Base-by-base conservation (phyloP, 495 filamentous ascomycete species). In the Talaromyces ruber region DNA sequence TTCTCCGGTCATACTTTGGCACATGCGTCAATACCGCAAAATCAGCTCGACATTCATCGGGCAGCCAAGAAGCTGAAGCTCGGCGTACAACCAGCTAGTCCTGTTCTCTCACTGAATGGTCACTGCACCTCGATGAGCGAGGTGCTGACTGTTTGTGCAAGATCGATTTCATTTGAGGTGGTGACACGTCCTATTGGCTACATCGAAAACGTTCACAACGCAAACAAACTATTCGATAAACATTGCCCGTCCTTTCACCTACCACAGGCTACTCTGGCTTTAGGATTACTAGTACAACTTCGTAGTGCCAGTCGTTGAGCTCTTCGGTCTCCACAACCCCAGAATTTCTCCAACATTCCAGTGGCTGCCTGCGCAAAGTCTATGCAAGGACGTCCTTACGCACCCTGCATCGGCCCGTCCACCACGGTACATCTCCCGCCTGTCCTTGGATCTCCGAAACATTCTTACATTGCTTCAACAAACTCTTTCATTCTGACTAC, bases 311-410 rank as follows among this genome's bases (percentile, higher is more conserved):
- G 21, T 54, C 26, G 11, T 54, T 11, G 11, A 5, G 22, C 26
- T 54, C 6, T 57, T 34, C 12, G 18, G 12, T 57, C 54, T 4
- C 54, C 54, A 57, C 54, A 29, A 57, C 54, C 54, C 54, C 54
- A 34, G 54, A 54, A 57, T 57, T 24, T 57, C 54, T 53, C 54
- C 54, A 57, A 25, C 54, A 57, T 18, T 34, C 26, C 54, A 57
- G 54, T 57, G 54, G 54, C 54, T 34, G 29, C 54, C 29, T 57
- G 21, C 54, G 52, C 54, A n/a, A 57, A 34, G 43, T 34, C 26
- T 34, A 57, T 57, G 54, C 54, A 57, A 57, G 54, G 54, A 34
- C 51, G 12, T 26, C 4, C n/a, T 8, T 47, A 21, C 18, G n/a
- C 43, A 47, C 43, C 43, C 43, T 47, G 51, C 51, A 54, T 54